Conservation (phyloP, 2,329 filamentous ascomycete genomes). For the Thielaviopsis ethacetica region DNA sequence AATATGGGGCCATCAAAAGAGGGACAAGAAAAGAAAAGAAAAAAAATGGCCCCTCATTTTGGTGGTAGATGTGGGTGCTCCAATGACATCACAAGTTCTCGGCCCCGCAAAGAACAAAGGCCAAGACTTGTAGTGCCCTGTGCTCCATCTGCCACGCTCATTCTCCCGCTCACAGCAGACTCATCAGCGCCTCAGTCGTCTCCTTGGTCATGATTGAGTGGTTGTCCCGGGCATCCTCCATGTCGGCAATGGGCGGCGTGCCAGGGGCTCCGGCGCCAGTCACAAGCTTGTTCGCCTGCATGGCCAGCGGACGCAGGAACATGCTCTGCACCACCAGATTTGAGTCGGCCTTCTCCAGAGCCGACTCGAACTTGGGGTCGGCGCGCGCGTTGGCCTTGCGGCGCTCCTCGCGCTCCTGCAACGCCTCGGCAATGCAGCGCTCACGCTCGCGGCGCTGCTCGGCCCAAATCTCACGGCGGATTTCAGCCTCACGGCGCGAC, state of each 20-base stretch:
- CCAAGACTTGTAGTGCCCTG: background rate
- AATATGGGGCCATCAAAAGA: background rate
- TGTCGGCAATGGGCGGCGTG: background rate
- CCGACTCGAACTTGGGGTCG: constrained; percentile 4
- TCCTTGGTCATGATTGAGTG: constrained; percentile 3
- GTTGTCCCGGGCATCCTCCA: background rate
- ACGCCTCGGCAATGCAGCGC: constrained; percentile 6
- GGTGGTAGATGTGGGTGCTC: background rate
- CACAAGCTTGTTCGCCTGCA: constrained; percentile 4
- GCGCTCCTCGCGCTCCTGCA: constrained; percentile 1
- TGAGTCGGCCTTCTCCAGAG: constrained; percentile 5
- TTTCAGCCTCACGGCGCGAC: constrained; percentile 5
- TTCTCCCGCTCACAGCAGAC: constrained; percentile 1
- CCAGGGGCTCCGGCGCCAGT: background rate
- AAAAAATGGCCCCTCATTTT: background rate
- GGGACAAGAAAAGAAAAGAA: no score
- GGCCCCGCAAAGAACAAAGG: no score
- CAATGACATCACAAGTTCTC: background rate
- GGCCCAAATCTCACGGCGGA: constrained; percentile 6
- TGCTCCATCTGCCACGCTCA: background rate
- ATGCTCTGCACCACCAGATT: constrained; percentile 8
- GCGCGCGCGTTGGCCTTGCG: background rate
- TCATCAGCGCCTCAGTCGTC: constrained; percentile 9
- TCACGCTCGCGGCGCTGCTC: constrained; percentile 8
- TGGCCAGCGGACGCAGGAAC: constrained; percentile 7